phyloP scores from a whole-genome alignment of 495 filamentous ascomycete genomes.

The Aspergillus panamensis region DNA sequence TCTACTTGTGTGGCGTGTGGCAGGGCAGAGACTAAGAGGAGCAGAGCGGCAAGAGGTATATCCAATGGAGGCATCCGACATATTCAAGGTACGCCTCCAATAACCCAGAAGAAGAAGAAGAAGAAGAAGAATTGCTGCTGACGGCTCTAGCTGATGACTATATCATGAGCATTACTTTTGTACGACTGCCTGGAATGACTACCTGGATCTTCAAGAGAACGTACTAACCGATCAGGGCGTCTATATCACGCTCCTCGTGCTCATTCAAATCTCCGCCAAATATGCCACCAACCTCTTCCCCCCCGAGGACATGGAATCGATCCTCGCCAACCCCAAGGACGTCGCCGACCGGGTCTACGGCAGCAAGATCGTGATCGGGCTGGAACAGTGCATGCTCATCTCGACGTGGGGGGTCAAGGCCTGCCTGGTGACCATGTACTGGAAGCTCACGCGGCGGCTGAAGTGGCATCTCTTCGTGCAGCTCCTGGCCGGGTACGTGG shows the following conservation, averaged over 20 bases:
- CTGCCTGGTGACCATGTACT: conserved; percentile 51
- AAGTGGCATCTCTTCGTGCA: conserved; percentile 47
- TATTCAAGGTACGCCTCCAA: conserved; percentile 29
- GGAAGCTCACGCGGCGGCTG: conserved; percentile 38
- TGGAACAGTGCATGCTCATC: conserved; percentile 51
- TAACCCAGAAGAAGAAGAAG: no score
- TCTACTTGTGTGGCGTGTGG: background rate
- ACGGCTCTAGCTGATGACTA: conserved; percentile 53
- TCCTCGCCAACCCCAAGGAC: conserved; percentile 44
- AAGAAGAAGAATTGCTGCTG: conserved; percentile 29
- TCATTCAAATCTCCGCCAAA: conserved; percentile 55
- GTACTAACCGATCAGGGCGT: conserved; percentile 23
- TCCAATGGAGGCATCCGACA: conserved; percentile 33
- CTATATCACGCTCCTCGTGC: conserved; percentile 53
- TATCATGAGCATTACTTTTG: conserved; percentile 54
- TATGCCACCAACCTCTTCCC: conserved; percentile 59
- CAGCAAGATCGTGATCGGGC: conserved; percentile 52
- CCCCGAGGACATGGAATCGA: conserved; percentile 42
- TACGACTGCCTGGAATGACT: no score
- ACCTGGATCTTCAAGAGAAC: background rate
- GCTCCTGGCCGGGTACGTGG: conserved; percentile 51
- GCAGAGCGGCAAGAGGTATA: conserved; percentile 30
- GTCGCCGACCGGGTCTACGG: conserved; percentile 44
- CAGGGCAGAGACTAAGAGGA: conserved; percentile 13
- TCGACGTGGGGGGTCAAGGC: conserved; percentile 50